Conservation (phyloP, 106 monocot genomes). For the Platanthera zijinensis region DNA sequence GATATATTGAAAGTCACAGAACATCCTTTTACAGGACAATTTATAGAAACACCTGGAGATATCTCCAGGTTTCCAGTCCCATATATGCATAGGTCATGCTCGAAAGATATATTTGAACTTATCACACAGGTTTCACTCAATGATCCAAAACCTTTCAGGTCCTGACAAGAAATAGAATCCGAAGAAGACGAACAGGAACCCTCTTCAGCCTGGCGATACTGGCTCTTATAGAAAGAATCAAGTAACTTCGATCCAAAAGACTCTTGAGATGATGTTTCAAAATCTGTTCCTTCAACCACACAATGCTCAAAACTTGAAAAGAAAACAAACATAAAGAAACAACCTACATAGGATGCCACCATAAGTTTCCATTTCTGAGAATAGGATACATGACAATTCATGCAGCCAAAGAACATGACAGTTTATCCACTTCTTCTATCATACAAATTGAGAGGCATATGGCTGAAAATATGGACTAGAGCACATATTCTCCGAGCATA, state of each 20-base stretch:
- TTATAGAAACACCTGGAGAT: slow-evolving; percentile 40
- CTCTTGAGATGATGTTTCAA: neutral
- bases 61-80: slow-evolving; percentile 66
- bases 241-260: slow-evolving; percentile 7
- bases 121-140: slow-evolving; percentile 58
- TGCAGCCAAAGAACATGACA: slow-evolving; percentile 10
- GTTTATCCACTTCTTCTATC: slow-evolving; percentile 3
- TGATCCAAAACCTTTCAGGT: slow-evolving; percentile 75
- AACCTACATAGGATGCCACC: slow-evolving; percentile 8
- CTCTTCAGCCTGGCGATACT: slow-evolving; percentile 8
- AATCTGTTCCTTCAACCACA: slow-evolving; percentile 1
- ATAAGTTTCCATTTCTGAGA: slow-evolving; percentile 12
- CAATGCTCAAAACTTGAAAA: slow-evolving; percentile 12
- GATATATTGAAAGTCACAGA: slow-evolving; percentile 53
- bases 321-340: slow-evolving; percentile 23
- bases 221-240: slow-evolving; percentile 4
- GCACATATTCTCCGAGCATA: neutral
- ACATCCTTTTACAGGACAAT: slow-evolving; percentile 65
- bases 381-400: slow-evolving; percentile 44
- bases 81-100: slow-evolving; percentile 45
- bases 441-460: neutral
- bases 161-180: slow-evolving; percentile 55
- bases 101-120: slow-evolving; percentile 37
- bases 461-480: neutral
- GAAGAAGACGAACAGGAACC: slow-evolving; percentile 19